phyloP scores from a whole-genome alignment of 805 yeast species.

The Starmerella scarabaei region DNA sequence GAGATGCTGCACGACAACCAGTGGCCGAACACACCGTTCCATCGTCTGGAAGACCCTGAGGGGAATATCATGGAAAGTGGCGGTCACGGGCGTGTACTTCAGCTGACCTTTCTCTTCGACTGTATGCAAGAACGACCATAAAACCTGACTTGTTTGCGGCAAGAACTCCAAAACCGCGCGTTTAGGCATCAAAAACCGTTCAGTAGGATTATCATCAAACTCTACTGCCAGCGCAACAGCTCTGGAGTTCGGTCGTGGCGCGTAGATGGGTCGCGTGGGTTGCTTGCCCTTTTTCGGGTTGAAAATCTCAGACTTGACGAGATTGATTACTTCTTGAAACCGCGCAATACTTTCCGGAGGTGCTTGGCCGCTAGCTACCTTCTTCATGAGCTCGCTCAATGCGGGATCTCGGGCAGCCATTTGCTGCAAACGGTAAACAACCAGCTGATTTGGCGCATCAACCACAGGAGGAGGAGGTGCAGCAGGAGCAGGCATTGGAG shows the following conservation, averaged over 20 bases:
- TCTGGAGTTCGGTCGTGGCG: constrained; percentile 13
- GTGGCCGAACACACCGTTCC: constrained; percentile 47
- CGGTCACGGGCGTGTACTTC: constrained; percentile 47
- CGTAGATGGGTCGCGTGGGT: constrained; percentile 7
- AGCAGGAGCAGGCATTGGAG: background rate
- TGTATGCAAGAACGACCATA: constrained; percentile 29
- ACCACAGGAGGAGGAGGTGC: background rate
- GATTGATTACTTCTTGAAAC: constrained; percentile 68
- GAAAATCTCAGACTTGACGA: constrained; percentile 40
- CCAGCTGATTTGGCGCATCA: constrained; percentile 40
- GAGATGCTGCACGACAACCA: constrained; percentile 40
- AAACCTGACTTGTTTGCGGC: constrained; percentile 25
- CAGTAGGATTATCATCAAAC: constrained; percentile 63
- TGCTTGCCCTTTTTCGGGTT: constrained; percentile 9
- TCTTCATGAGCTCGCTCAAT: constrained; percentile 61
- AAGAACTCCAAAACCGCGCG: constrained; percentile 54
- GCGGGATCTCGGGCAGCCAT: constrained; percentile 65
- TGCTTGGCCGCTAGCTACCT: constrained; percentile 76
- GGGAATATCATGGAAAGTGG: constrained; percentile 55
- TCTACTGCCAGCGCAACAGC: constrained; percentile 58
- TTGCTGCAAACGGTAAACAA: constrained; percentile 73
- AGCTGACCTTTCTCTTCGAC: background rate
- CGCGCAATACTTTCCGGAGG: constrained; percentile 54
- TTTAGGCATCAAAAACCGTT: constrained; percentile 63
- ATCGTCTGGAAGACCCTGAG: constrained; percentile 50